Conservation (phyloP, 805 yeast species). For the Debaryomyces hansenii region DNA sequence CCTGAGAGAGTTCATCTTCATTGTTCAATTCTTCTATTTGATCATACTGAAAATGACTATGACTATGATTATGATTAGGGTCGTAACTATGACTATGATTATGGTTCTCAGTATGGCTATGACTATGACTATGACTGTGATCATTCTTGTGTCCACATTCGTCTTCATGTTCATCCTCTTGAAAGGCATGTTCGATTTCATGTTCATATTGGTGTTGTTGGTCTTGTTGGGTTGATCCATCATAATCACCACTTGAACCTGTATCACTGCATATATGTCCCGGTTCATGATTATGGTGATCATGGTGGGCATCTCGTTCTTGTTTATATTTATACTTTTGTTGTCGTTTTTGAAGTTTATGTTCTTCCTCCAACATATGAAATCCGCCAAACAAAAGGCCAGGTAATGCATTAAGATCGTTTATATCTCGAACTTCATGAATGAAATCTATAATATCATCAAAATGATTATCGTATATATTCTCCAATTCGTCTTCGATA, state of each 20-base stretch:
- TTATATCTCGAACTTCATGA: constrained; percentile 39
- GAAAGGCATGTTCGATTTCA: constrained; percentile 2
- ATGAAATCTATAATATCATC: constrained; percentile 43
- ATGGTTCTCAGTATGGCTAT: not conserved
- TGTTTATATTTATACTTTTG: constrained; percentile 9
- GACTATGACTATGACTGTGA: not conserved
- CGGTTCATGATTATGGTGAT: constrained; percentile 3
- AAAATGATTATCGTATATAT: constrained; percentile 67
- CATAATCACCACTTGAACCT: not conserved
- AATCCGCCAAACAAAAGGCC: constrained; percentile 36
- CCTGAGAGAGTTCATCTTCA: not conserved
- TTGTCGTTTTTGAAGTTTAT: constrained; percentile 27
- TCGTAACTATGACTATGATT: not conserved
- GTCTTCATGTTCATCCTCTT: not conserved
- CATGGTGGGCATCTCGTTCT: not conserved
- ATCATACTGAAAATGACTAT: constrained; percentile 1
- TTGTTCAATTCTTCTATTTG: not conserved
- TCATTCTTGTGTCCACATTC: not conserved
- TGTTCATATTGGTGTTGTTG: not conserved
- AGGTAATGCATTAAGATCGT: constrained; percentile 36
- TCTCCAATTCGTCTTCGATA: constrained; percentile 74
- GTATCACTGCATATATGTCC: not conserved
- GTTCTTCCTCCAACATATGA: constrained; percentile 35
- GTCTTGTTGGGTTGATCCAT: not conserved
- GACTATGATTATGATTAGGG: not conserved